phyloP scores from a whole-genome alignment of 73 alveolate species.

The Paramecium tetraurelia region DNA sequence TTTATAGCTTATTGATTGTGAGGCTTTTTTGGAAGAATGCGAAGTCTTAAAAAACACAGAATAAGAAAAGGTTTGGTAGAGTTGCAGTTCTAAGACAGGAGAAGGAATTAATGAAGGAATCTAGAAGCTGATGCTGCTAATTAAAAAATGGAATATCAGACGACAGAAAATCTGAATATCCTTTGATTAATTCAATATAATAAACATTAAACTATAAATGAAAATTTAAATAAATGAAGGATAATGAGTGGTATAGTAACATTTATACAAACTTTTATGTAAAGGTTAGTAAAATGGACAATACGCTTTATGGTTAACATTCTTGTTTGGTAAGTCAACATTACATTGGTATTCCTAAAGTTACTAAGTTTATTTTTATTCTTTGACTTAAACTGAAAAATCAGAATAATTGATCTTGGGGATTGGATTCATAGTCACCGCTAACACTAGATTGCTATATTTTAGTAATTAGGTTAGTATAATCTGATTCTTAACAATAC shows the following conservation, averaged over 20 bases:
- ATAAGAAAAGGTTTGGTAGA: not conserved
- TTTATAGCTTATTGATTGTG: not conserved
- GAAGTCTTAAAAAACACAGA: not conserved
- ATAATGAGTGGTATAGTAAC: not conserved
- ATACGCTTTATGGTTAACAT: conserved; percentile 31
- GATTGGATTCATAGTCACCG: conserved; percentile 65
- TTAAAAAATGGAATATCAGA: not conserved
- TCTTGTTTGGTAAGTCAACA: too few species aligned
- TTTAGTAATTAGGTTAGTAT: too few species aligned
- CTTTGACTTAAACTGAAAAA: conserved; percentile 89
- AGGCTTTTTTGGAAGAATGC: not conserved
- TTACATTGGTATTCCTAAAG: conserved; percentile 43
- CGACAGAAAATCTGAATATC: not conserved
- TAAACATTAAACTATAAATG: not conserved
- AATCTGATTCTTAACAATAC: too few species aligned
- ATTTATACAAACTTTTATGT: conserved; percentile 52
- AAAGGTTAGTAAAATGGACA: not conserved
- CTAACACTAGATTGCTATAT: not conserved
- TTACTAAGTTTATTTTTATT: conserved; percentile 88
- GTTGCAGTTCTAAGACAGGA: not conserved
- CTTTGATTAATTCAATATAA: not conserved
- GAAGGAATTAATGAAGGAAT: not conserved
- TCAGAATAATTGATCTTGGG: conserved; percentile 92
- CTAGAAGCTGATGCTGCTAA: not conserved
- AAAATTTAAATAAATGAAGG: not conserved